A percentile compares a stretch with the other conserved stretches of the same genome.
phyloP scores from a whole-genome alignment of 352 stramenopile species.

The Phytophthora quininea region DNA sequence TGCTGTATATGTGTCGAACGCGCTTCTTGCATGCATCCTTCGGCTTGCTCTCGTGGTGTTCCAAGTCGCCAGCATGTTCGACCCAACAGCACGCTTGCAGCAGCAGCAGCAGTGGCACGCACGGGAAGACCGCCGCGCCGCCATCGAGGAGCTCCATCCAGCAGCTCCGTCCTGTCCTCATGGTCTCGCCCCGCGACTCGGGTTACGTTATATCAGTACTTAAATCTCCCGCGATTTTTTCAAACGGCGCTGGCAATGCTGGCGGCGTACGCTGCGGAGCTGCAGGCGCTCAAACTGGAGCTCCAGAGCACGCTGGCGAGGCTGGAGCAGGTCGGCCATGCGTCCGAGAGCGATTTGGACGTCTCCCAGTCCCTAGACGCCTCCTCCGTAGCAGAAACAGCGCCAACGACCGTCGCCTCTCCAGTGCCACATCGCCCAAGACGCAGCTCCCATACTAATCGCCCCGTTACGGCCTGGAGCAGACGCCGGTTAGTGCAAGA shows the following conservation, averaged over 20 bases:
- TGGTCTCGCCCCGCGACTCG: no score
- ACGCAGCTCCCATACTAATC: neutral
- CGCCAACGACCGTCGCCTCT: neutral
- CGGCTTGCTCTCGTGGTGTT: neutral
- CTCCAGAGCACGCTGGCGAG: conserved; percentile 55
- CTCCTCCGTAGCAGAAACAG: no score
- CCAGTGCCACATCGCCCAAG: conserved; percentile 3
- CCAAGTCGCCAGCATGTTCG: no score
- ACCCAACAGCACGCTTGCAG: no score
- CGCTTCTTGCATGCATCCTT: neutral
- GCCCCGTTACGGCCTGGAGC: conserved; percentile 28
- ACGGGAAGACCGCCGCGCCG: no score
- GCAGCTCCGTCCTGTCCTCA: no score
- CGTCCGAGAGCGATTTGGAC: neutral
- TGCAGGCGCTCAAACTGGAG: conserved; percentile 68
- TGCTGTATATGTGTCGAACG: neutral
- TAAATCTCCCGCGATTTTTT: neutral
- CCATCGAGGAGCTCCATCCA: no score
- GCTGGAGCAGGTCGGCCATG: conserved; percentile 22
- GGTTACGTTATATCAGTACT: neutral
- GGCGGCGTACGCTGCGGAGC: conserved; percentile 44
- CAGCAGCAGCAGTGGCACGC: no score
- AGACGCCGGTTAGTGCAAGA: conserved; percentile 41
- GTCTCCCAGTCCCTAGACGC: no score
- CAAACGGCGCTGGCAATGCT: conserved; percentile 12